phyloP scores from a whole-genome alignment of 441 rosid species.

The Bruguiera hainesii region DNA sequence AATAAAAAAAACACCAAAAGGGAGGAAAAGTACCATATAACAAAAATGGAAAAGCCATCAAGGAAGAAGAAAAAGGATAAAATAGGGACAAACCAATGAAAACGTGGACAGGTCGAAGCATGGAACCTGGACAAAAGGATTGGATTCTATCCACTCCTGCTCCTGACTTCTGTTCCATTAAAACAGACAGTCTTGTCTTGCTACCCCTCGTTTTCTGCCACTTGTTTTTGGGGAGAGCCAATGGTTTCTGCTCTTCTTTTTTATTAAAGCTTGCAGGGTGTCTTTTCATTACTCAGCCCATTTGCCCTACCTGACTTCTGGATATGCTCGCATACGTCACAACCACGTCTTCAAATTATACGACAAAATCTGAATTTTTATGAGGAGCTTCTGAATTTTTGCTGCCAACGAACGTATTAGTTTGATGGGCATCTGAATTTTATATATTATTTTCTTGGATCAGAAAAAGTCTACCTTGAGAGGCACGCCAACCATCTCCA shows the following conservation, averaged over 20 bases:
- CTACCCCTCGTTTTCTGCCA: slow-evolving; percentile 18
- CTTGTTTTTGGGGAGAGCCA: slow-evolving; percentile 17
- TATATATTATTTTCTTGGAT: background rate
- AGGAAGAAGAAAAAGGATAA: too few relatives aligned
- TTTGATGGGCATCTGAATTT: background rate
- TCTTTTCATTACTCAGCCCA: background rate
- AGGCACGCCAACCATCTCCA: background rate
- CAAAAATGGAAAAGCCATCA: too few relatives aligned
- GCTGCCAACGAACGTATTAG: background rate
- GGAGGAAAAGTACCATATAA: too few relatives aligned
- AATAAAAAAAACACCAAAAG: too few relatives aligned
- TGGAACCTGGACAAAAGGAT: too few relatives aligned
- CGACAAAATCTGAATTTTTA: too few relatives aligned
- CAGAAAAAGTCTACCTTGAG: slow-evolving; percentile 9
- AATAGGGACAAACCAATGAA: too few relatives aligned
- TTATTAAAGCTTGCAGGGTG: background rate
- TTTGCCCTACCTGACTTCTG: background rate
- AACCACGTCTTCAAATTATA: background rate
- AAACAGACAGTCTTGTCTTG: too few relatives aligned
- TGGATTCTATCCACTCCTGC: too few relatives aligned
- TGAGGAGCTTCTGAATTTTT: too few relatives aligned
- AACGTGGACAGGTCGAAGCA: too few relatives aligned
- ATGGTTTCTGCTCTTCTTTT: slow-evolving; percentile 10
- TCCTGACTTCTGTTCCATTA: too few relatives aligned
- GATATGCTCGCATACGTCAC: background rate